Conservation (phyloP, 106 monocot genomes). For the Apostasia ramifera region DNA sequence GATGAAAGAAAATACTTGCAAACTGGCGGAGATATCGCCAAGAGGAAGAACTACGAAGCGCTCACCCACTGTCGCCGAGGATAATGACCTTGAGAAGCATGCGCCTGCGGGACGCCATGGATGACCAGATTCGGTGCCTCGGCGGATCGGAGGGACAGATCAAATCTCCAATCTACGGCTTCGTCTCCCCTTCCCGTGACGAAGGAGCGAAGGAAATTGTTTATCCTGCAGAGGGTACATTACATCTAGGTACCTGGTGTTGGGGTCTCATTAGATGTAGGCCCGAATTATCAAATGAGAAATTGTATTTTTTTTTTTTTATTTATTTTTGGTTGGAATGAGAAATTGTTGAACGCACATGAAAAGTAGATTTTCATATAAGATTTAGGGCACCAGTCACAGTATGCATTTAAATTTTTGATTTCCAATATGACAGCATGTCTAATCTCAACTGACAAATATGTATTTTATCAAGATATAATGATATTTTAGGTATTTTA, state of each 20-base stretch:
- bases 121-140: background rate
- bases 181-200: background rate
- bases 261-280: too few species aligned
- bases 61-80: constrained; percentile 73
- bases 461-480: background rate
- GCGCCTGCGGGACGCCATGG: constrained; percentile 50
- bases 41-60: background rate
- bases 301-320: background rate
- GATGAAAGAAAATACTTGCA: background rate
- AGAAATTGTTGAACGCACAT: too few species aligned
- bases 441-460: background rate
- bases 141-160: background rate
- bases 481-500: background rate
- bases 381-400: too few species aligned
- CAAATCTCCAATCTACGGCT: constrained; percentile 7
- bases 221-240: too few species aligned
- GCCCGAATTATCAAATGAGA: too few species aligned
- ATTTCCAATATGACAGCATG: too few species aligned
- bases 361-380: too few species aligned
- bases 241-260: too few species aligned
- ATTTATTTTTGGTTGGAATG: constrained; percentile 2
- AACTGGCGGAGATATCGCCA: background rate
- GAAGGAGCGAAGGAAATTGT: too few species aligned
- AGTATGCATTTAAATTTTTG: too few species aligned
- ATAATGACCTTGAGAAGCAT: constrained; percentile 74